Percentiles rank a stretch among this genome's conserved stretches.
Evolutionary conservation across 2,329 filamentous ascomycete genomes (phyloP).

Genomic region (Alternaria arbusti): DNA sequence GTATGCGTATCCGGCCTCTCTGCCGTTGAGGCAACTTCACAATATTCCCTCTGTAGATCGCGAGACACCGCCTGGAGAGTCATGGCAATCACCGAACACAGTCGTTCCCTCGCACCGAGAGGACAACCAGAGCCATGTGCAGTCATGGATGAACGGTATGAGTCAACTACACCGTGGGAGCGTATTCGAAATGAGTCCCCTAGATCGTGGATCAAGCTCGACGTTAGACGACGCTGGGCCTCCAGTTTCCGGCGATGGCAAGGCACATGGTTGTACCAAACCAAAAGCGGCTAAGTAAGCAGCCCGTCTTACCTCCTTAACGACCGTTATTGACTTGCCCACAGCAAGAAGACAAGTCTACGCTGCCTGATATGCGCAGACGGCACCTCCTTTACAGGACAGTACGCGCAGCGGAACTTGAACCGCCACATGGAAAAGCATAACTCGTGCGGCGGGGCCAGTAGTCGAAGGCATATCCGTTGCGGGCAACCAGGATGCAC

Average conservation of each 20-base stretch:
- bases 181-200: background rate
- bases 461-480: background rate
- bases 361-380: background rate
- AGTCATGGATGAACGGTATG: background rate
- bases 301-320: background rate
- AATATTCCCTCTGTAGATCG: background rate
- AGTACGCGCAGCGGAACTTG: background rate
- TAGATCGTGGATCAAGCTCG: too few species aligned
- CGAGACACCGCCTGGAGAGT: background rate
- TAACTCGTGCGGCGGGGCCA: accelerated
- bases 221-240: background rate
- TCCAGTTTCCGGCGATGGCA: background rate
- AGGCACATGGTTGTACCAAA: accelerated
- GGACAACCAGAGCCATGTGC: background rate
- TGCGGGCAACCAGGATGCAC: background rate
- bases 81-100: background rate
- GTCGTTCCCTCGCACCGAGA: too few species aligned
- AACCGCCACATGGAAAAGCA: constrained; percentile 1
- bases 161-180: background rate
- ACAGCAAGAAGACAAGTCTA: background rate
- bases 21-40: background rate
- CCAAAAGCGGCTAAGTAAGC: background rate
- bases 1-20: background rate
- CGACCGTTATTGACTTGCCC: background rate
- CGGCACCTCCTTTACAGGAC: background rate